These are phyloP conservation scores for Coleophoma crateriformis DNA, from an alignment of 2,329 filamentous ascomycete genomes.

Conservation along the genomic window DNA sequence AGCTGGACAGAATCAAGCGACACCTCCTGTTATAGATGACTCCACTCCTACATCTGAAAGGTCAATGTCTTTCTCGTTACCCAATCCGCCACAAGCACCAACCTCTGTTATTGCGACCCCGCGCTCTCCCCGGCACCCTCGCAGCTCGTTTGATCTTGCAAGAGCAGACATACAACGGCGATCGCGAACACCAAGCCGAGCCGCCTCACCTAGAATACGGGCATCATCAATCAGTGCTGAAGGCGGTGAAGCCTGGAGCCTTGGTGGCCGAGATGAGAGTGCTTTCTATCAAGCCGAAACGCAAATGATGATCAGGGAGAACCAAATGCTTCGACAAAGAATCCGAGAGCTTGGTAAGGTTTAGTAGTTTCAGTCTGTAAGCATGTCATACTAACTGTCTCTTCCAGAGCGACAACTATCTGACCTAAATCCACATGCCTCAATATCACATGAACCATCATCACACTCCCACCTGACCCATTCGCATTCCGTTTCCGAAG, in stretches of 20 bases:
- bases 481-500: conserved; percentile 24
- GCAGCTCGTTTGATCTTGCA: conserved; percentile 54
- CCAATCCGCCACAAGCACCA: conserved; percentile 29
- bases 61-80: conserved; percentile 35
- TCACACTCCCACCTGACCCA: conserved; percentile 22
- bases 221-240: conserved; percentile 54
- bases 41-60: conserved; percentile 38
- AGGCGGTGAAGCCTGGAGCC: conserved; percentile 49
- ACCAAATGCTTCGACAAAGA: conserved; percentile 74
- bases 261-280: conserved; percentile 66
- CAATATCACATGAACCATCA: conserved; percentile 24
- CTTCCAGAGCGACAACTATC: conserved; percentile 3
- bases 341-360: conserved; percentile 65
- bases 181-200: conserved; percentile 54
- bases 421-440: conserved; percentile 20
- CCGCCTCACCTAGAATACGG: conserved; percentile 48
- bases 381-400: background rate
- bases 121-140: conserved; percentile 45
- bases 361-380: too few relatives aligned
- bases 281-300: conserved; percentile 81
- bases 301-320: conserved; percentile 71
- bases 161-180: conserved; percentile 49
- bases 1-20: conserved; percentile 29
- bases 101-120: conserved; percentile 38
- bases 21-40: conserved; percentile 32